Evolutionary conservation across 192 early-diverging fungal species (phyloP).

Genomic region (Backusella sp.): DNA sequence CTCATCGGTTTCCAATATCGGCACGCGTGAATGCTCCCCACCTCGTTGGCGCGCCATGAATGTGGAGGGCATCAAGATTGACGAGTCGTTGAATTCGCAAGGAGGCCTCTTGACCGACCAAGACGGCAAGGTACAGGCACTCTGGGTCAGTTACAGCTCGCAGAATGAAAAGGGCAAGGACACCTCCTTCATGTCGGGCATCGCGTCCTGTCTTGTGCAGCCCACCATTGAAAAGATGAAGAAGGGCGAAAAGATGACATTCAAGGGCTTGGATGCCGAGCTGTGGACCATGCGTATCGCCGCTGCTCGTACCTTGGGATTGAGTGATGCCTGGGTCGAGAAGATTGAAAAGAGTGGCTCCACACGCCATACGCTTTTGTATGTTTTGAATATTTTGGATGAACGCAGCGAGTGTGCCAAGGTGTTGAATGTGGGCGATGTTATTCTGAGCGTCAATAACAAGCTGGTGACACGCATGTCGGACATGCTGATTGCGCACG

Average conservation of each 20-base stretch:
- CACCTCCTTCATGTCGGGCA: conserved; percentile 58
- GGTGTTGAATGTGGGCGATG: conserved; percentile 63
- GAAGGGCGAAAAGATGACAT: conserved; percentile 46
- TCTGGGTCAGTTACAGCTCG: conserved; percentile 74
- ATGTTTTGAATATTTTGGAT: conserved; percentile 60
- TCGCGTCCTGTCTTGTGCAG: conserved; percentile 50
- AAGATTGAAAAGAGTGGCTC: conserved; percentile 50
- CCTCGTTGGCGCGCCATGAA: conserved; percentile 62
- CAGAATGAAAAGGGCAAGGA: conserved; percentile 68
- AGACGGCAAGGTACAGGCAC: conserved; percentile 55
- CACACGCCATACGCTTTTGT: conserved; percentile 54
- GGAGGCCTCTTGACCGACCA: conserved; percentile 65
- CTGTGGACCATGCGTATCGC: conserved; percentile 60
- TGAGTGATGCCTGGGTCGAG: conserved; percentile 57
- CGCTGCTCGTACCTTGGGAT: conserved; percentile 57
- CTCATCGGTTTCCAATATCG: conserved; percentile 59
- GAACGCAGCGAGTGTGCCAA: conserved; percentile 48
- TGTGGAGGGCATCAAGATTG: conserved; percentile 63
- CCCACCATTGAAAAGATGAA: conserved; percentile 51
- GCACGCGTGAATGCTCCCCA: conserved; percentile 65
- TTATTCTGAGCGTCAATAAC: conserved; percentile 68
- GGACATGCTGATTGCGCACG: conserved; percentile 54
- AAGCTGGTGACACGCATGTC: conserved; percentile 58
- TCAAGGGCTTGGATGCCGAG: conserved; percentile 62
- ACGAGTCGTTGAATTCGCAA: conserved; percentile 65